phyloP scores from a whole-genome alignment of 345 rosid genomes.

The Lepidium africanum region DNA sequence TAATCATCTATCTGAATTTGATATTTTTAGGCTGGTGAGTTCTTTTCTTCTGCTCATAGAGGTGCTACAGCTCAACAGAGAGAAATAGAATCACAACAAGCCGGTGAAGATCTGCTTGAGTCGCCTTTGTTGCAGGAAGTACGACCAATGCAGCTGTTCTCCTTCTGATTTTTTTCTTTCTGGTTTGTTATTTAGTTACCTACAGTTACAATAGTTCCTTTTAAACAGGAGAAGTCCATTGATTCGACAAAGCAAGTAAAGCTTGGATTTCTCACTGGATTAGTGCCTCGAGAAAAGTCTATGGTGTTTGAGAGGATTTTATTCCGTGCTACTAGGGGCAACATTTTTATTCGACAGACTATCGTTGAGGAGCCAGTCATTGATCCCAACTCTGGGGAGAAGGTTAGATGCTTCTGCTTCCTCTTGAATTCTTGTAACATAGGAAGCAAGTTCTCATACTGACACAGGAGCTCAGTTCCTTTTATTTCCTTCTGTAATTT shows the following conservation, averaged over 20 bases:
- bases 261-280: slow-evolving; percentile 77
- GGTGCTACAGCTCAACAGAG: slow-evolving; percentile 69
- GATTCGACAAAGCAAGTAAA: slow-evolving; percentile 85
- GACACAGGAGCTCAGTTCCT: neutral
- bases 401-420: slow-evolving; percentile 41
- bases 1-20: neutral
- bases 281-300: slow-evolving; percentile 86
- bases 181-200: neutral
- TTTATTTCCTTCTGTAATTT: neutral
- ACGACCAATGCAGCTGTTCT: neutral
- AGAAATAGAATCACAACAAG: slow-evolving; percentile 49
- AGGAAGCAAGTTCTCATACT: neutral
- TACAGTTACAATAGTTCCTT: slow-evolving; percentile 6
- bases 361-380: slow-evolving; percentile 59
- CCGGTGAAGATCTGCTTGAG: slow-evolving; percentile 55
- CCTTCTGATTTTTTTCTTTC: neutral
- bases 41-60: slow-evolving; percentile 68
- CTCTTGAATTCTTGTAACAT: neutral
- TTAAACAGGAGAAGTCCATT: slow-evolving; percentile 46
- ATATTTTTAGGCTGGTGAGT: slow-evolving; percentile 60
- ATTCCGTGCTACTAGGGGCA: slow-evolving; percentile 97
- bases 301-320: slow-evolving; percentile 93
- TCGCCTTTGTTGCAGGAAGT: slow-evolving; percentile 65
- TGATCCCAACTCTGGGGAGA: slow-evolving; percentile 83
- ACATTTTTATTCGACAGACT: slow-evolving; percentile 59